phyloP scores from a whole-genome alignment of 2,329 filamentous ascomycete genomes.

The Penicillium decumbens region DNA sequence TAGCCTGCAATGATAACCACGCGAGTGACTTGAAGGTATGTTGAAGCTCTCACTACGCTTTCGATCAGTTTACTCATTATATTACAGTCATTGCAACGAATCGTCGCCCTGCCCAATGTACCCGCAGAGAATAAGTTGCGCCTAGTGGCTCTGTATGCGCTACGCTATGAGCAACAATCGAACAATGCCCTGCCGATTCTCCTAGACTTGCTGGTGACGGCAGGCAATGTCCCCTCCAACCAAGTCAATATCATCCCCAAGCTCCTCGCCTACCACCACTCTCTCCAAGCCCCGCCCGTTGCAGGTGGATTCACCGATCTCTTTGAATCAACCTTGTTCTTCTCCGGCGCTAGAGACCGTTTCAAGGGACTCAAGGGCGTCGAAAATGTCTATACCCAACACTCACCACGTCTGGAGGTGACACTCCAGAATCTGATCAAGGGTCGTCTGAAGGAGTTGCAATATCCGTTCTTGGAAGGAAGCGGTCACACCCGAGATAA shows the following conservation, averaged over 20 bases:
- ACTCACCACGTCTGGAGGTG: conserved; percentile 79
- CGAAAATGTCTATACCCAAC: conserved; percentile 98
- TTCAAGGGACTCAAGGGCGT: conserved; percentile 96
- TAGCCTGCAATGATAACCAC: conserved; percentile 96
- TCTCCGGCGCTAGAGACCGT: conserved; percentile 77
- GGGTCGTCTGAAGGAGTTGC: conserved; percentile 75
- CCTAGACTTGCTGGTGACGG: conserved; percentile 77
- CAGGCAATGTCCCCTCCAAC: conserved; percentile 71
- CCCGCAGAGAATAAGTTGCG: conserved; percentile 79
- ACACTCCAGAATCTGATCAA: conserved; percentile 93
- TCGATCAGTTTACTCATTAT: conserved; percentile 3
- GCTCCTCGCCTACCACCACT: conserved; percentile 78
- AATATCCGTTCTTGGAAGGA: conserved; percentile 91
- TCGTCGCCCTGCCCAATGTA: conserved; percentile 76
- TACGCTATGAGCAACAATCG: conserved; percentile 83
- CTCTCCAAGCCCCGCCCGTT: conserved; percentile 72
- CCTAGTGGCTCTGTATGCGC: conserved; percentile 86
- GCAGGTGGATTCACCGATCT: conserved; percentile 79
- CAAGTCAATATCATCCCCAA: conserved; percentile 76
- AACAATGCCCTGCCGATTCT: conserved; percentile 79
- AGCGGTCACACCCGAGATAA: conserved; percentile 85
- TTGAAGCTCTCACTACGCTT: not conserved
- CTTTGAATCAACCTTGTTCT: conserved; percentile 87
- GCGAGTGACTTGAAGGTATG: conserved; percentile 79
- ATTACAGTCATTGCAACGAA: conserved; percentile 68